These are phyloP conservation scores for Tolypocladium sp. DNA, from an alignment of 2,329 filamentous ascomycete genomes.

Conservation along the genomic window DNA sequence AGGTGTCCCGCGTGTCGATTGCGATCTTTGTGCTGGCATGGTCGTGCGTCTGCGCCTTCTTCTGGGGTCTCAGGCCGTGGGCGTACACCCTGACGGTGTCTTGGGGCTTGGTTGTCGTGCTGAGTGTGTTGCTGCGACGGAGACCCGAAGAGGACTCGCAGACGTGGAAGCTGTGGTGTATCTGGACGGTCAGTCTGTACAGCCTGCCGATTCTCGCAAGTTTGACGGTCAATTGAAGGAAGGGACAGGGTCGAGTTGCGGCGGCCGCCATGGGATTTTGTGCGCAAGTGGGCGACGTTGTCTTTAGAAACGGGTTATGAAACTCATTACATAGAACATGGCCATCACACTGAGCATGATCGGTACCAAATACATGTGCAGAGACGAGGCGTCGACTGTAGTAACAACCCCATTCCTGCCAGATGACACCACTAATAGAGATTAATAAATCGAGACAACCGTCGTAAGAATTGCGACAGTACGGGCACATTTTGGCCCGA, in stretches of 20 bases:
- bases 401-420: neutral
- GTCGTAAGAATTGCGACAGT: neutral
- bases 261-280: neutral
- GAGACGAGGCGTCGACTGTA: neutral
- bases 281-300: too few species aligned
- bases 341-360: neutral
- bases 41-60: neutral
- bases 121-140: neutral
- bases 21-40: neutral
- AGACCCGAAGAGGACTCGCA: neutral
- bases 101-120: neutral
- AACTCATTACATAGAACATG: neutral
- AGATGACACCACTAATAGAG: neutral
- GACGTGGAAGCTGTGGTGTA: neutral
- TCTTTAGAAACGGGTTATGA: neutral
- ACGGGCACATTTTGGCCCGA: neutral
- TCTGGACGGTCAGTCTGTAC: neutral
- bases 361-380: neutral
- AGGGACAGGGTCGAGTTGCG: neutral
- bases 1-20: neutral
- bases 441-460: neutral
- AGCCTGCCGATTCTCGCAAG: neutral
- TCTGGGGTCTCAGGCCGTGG: neutral
- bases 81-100: neutral
- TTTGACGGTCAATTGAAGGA: neutral